A percentile compares a stretch with the other conserved stretches of the same genome.
Evolutionary conservation across 2,329 filamentous ascomycete species (phyloP).

Genomic region (Diaporthe ampelina): DNA sequence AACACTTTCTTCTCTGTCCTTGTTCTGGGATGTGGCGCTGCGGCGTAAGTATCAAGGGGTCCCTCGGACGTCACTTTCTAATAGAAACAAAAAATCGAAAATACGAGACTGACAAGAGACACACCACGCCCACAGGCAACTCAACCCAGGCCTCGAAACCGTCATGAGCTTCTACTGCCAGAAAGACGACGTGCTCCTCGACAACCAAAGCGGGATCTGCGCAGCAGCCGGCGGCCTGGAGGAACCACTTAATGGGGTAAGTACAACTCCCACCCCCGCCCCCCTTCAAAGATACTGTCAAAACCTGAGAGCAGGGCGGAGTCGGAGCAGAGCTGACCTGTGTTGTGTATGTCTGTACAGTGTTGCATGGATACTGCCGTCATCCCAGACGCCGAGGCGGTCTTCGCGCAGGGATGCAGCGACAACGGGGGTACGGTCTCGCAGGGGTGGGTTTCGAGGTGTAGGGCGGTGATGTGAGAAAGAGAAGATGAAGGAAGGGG

Average conservation of each 20-base stretch:
- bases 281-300: no score
- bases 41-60: background rate
- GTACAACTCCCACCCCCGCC: no score
- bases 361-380: background rate
- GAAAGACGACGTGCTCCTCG: background rate
- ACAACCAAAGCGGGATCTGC: background rate
- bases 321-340: no score
- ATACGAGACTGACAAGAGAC: background rate
- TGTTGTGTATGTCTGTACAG: no score
- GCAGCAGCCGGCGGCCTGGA: background rate
- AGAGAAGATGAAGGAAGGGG: no score
- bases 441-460: background rate
- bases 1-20: background rate
- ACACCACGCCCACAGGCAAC: background rate
- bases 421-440: background rate
- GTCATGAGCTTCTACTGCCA: background rate
- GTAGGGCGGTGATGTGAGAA: background rate
- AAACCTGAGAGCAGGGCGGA: no score
- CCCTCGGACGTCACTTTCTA: no score
- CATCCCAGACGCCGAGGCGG: background rate
- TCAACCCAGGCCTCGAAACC: background rate
- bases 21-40: background rate
- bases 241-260: background rate
- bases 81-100: background rate
- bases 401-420: background rate